These are phyloP conservation scores for Aspergillus saccharolyticus DNA, from an alignment of 495 filamentous ascomycete species.

Conservation along the genomic window DNA sequence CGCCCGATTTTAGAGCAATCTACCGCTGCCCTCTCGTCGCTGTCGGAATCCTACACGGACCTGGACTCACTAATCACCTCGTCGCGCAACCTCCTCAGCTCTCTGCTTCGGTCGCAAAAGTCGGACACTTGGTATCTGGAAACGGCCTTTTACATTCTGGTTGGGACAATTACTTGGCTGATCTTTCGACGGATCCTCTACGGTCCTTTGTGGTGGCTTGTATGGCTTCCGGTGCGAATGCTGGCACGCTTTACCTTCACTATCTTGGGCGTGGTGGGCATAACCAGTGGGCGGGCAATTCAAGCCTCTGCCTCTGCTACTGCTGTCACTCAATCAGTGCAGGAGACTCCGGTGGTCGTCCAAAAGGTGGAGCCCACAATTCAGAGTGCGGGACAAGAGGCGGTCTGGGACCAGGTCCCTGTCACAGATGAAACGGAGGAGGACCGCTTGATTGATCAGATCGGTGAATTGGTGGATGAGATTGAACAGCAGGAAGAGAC, in stretches of 20 bases:
- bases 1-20: slow-evolving; percentile 49
- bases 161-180: slow-evolving; percentile 76
- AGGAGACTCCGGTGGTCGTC: slow-evolving; percentile 14
- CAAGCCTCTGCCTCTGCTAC: slow-evolving; percentile 24
- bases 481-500: slow-evolving; percentile 34
- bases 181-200: slow-evolving; percentile 78
- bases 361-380: slow-evolving; percentile 16
- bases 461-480: slow-evolving; percentile 52
- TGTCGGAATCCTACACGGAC: slow-evolving; percentile 71
- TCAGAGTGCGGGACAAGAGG: slow-evolving; percentile 14
- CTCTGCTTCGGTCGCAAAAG: slow-evolving; percentile 80
- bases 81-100: slow-evolving; percentile 68
- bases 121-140: slow-evolving; percentile 96
- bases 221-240: slow-evolving; percentile 74
- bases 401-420: slow-evolving; percentile 25
- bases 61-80: slow-evolving; percentile 71
- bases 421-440: slow-evolving; percentile 22
- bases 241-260: slow-evolving; percentile 46
- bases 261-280: slow-evolving; percentile 34
- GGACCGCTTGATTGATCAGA: slow-evolving; percentile 47
- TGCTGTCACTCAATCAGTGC: slow-evolving; percentile 1
- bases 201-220: slow-evolving; percentile 83
- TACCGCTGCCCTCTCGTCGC: slow-evolving; percentile 70
- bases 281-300: slow-evolving; percentile 30
- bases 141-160: slow-evolving; percentile 75